phyloP scores from a whole-genome alignment of 73 alveolate species.

The Halteria grandinella region DNA sequence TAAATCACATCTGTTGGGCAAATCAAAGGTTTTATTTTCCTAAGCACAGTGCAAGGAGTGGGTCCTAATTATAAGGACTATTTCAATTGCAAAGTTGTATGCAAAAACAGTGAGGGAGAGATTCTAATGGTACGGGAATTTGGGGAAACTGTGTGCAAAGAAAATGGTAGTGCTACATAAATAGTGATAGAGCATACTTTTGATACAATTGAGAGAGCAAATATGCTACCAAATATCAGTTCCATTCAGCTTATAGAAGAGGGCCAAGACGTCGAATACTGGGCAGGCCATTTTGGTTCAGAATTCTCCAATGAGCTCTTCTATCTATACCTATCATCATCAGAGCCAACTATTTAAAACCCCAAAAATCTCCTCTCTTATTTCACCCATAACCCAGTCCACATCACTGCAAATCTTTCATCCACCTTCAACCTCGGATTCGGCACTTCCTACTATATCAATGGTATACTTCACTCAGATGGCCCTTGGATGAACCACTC shows the following conservation, averaged over 20 bases:
- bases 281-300: slow-evolving; percentile 86
- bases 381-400: background rate
- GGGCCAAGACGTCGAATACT: slow-evolving; percentile 77
- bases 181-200: background rate
- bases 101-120: background rate
- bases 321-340: background rate
- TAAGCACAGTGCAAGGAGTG: slow-evolving; percentile 1
- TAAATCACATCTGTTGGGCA: background rate
- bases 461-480: background rate
- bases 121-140: background rate
- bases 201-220: background rate
- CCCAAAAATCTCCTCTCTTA: background rate
- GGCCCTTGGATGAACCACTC: background rate
- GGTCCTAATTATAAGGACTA: slow-evolving; percentile 4
- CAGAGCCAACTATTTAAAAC: background rate
- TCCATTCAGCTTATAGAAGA: slow-evolving; percentile 49
- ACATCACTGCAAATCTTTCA: background rate
- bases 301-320: slow-evolving; percentile 27
- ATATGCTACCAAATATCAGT: too few relatives aligned
- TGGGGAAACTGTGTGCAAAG: background rate
- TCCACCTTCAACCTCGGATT: slow-evolving; percentile 23
- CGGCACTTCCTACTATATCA: slow-evolving; percentile 10
- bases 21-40: background rate
- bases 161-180: background rate
- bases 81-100: background rate